Conservation (phyloP, 2,329 filamentous ascomycete genomes). For the Colletotrichum theobromicola region DNA sequence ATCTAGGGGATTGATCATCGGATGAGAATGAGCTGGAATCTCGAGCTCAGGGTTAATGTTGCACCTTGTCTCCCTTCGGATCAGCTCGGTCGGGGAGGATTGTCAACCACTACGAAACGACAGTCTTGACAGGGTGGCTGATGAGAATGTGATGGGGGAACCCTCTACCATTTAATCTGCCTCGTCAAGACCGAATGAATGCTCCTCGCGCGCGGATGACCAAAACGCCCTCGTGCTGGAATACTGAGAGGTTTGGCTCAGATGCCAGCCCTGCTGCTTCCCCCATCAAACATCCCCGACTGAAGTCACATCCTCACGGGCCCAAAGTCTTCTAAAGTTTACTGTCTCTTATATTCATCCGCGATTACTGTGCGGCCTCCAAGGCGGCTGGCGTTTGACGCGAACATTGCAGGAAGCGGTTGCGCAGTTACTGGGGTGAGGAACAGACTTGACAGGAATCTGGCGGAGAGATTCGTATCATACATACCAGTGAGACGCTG, state of each 20-base stretch:
- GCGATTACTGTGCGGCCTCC: background rate
- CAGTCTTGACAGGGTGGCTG: no score
- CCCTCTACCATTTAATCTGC: no score
- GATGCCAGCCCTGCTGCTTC: background rate
- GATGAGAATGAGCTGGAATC: no score
- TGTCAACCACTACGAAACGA: no score
- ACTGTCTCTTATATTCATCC: background rate
- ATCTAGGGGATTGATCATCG: no score
- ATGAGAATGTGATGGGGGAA: no score
- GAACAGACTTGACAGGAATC: background rate
- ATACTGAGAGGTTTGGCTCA: background rate
- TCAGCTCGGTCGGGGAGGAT: no score
- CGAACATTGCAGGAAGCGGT: background rate
- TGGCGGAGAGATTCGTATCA: background rate
- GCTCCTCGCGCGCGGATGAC: background rate
- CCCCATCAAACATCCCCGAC: no score
- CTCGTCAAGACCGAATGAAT: background rate
- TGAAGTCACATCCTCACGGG: background rate
- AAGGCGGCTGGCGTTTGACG: background rate
- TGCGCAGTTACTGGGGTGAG: background rate
- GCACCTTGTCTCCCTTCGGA: no score
- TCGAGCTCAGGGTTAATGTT: no score
- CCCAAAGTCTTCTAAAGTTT: background rate
- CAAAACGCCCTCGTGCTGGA: background rate
- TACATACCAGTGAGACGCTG: background rate